phyloP scores from a whole-genome alignment of 371 early-diverging fungal species.

The Mortierella sp. region DNA sequence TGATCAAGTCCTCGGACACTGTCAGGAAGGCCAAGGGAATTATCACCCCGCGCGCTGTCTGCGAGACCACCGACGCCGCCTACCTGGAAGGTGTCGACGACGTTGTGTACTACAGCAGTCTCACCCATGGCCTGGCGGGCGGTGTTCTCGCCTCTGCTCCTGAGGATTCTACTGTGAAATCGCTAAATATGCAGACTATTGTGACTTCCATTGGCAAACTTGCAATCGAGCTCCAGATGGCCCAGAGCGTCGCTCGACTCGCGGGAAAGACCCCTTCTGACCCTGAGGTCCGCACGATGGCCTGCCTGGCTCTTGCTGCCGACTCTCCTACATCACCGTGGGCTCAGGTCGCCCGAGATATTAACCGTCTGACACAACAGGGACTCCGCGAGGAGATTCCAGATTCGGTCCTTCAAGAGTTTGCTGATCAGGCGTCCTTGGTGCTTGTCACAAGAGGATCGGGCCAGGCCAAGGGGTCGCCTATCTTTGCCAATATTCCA shows the following conservation, averaged over 20 bases:
- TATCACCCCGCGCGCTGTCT: constrained; percentile 23
- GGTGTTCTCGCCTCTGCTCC: constrained; percentile 34
- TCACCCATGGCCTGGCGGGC: constrained; percentile 44
- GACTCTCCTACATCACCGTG: constrained; percentile 12
- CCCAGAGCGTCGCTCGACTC: constrained; percentile 42
- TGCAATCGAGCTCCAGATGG: constrained; percentile 46
- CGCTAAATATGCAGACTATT: constrained; percentile 23
- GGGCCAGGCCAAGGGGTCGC: background rate
- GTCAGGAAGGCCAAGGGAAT: constrained; percentile 36
- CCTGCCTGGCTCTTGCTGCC: constrained; percentile 35
- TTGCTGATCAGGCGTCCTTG: constrained; percentile 22
- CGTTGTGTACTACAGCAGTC: constrained; percentile 42
- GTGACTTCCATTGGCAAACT: constrained; percentile 36
- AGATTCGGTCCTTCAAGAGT: constrained; percentile 6
- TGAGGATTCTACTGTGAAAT: constrained; percentile 17
- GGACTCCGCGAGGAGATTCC: constrained; percentile 25
- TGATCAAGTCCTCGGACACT: constrained; percentile 45
- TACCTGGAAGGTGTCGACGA: constrained; percentile 50
- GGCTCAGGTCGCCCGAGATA: constrained; percentile 49
- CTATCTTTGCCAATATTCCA: constrained; percentile 19
- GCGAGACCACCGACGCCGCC: constrained; percentile 47
- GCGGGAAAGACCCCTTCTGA: constrained; percentile 28
- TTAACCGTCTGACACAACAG: constrained; percentile 26
- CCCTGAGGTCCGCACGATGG: constrained; percentile 25
- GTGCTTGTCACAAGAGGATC: constrained; percentile 32